Percentiles rank a stretch among this genome's conserved stretches.
These are phyloP conservation scores for Cyclocybe cylindracea DNA, from an alignment of 768 basidiomycete genomes.

Conservation along the genomic window DNA sequence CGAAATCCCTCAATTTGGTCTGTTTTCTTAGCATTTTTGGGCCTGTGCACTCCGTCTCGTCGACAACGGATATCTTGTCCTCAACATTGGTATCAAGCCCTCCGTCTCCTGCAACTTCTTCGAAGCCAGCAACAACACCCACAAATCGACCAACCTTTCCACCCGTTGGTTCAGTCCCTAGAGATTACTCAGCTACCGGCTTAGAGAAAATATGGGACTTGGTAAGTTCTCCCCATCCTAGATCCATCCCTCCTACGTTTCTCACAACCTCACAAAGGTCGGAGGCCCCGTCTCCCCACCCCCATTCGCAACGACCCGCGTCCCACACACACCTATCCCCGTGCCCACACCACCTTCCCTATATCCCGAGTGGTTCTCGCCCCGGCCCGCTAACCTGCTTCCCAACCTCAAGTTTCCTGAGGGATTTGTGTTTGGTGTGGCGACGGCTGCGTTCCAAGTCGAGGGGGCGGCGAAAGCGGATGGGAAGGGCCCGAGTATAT, in stretches of 20 bases:
- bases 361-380: slow-evolving; percentile 48
- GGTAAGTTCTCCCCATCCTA: slow-evolving; percentile 19
- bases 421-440: slow-evolving; percentile 52
- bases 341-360: slow-evolving; percentile 43
- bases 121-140: slow-evolving; percentile 1
- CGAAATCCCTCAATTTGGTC: too few species aligned
- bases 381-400: slow-evolving; percentile 42
- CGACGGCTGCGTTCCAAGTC: slow-evolving; percentile 54
- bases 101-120: too few species aligned
- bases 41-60: too few species aligned
- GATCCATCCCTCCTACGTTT: background rate
- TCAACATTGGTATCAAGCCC: too few species aligned
- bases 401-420: slow-evolving; percentile 46
- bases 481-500: slow-evolving; percentile 47
- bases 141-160: slow-evolving; percentile 30
- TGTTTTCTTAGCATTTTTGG: too few species aligned
- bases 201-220: slow-evolving; percentile 44
- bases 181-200: slow-evolving; percentile 39
- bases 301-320: slow-evolving; percentile 45
- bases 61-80: too few species aligned
- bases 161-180: slow-evolving; percentile 39
- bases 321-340: slow-evolving; percentile 37
- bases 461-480: slow-evolving; percentile 54
- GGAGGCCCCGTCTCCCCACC: slow-evolving; percentile 40
- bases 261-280: slow-evolving; percentile 27